phyloP scores from a whole-genome alignment of 345 rosid genomes.

The Salix exigua region DNA sequence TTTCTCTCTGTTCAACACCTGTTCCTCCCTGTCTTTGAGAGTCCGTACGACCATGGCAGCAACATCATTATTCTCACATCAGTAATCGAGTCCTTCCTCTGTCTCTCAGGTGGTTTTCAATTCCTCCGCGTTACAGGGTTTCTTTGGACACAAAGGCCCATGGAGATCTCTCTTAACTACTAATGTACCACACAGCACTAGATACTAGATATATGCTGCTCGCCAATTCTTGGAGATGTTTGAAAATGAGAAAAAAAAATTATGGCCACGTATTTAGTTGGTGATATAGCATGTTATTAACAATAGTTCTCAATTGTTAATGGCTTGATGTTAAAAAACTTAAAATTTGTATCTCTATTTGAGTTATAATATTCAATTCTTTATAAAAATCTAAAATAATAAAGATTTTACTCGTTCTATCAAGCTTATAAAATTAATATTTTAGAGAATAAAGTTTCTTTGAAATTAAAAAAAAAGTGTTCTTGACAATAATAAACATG shows the following conservation, averaged over 20 bases:
- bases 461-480: no score
- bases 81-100: background rate
- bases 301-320: no score
- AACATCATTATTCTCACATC: constrained; percentile 21
- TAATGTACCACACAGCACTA: background rate
- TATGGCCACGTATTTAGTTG: background rate
- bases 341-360: no score
- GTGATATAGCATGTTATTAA: no score
- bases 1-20: constrained; percentile 33
- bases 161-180: background rate
- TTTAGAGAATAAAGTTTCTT: no score
- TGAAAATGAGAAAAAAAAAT: background rate
- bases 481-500: background rate
- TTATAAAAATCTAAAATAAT: rapidly evolving
- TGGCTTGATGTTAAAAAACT: rapidly evolving
- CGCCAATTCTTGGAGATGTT: background rate
- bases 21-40: background rate
- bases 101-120: background rate
- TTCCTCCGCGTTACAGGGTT: background rate
- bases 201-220: no score
- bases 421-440: no score
- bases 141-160: background rate
- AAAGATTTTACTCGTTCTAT: rapidly evolving
- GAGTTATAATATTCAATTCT: no score
- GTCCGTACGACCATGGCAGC: constrained; percentile 15